These are phyloP conservation scores for Backusella sp. DNA, from an alignment of 192 early-diverging fungal species.

Conservation along the genomic window DNA sequence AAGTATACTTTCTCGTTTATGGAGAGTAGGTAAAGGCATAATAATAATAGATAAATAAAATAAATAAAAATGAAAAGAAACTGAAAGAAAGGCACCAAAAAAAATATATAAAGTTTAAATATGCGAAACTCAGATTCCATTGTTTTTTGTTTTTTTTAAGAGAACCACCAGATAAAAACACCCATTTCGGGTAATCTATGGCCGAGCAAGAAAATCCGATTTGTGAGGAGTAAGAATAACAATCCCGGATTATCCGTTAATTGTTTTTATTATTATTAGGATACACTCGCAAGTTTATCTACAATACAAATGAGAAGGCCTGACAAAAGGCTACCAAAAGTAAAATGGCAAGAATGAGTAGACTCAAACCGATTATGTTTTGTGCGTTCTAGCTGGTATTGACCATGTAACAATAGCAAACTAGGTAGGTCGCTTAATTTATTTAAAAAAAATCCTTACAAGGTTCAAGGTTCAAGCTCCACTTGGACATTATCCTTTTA, in stretches of 20 bases:
- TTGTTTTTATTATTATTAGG: not conserved
- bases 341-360: not conserved
- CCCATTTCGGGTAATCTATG: not conserved
- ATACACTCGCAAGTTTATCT: not conserved
- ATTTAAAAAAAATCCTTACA: not conserved
- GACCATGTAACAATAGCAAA: not conserved
- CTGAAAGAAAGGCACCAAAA: not conserved
- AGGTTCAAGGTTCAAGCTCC: not conserved
- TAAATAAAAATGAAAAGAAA: not conserved
- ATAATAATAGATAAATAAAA: not conserved
- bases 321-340: not conserved
- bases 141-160: not conserved
- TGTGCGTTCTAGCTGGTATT: not conserved
- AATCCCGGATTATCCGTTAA: not conserved
- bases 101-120: not conserved
- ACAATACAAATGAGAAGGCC: not conserved
- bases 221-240: not conserved
- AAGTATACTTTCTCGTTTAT: not conserved
- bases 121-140: not conserved
- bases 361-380: not conserved
- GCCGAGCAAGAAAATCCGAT: not conserved
- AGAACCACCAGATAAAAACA: not conserved
- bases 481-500: not conserved
- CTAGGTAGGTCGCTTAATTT: not conserved
- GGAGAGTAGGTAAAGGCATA: not conserved